Evolutionary conservation across 495 filamentous ascomycete species (phyloP), one percentile per base, ranked within the genome.

Genomic region (Bathelium albidoporum): DNA sequence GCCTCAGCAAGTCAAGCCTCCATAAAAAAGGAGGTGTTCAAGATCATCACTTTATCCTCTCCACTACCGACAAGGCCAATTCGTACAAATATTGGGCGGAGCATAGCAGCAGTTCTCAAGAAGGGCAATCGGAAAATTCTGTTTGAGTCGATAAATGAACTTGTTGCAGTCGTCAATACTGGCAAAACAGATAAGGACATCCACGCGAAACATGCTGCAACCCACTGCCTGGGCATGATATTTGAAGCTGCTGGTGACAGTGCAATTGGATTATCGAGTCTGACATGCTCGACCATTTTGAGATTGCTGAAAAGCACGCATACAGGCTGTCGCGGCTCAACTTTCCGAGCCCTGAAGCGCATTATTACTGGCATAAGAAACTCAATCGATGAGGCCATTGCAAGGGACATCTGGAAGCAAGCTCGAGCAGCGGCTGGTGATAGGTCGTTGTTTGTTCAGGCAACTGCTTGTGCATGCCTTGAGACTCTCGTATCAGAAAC

Each of bases 351-450:
- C 2, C 72, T 96, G 22, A 87, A 85, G 59, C 92, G 92, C 75
- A 81, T 95, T 2, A 77, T 85, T 11, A 80, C 77, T 53, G 90
- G 90, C 70, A 81, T 96, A 28, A 82, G 80, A 26, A 78, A 81
- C 1, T 90, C 90, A 66, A 76, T 91, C 62, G 94, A 99, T 67
- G 94, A 99, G 73, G 78, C 75, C 61, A 81, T 89, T n/a, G 89
- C 87, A 12, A 84, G 90, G 68, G 93, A 97, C 71, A 84, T 91
- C 31, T 97, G 92, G 94, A 99, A 96, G 73, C 88, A 90, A 69
- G 87, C 88, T 28, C 83, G 94, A 53, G 88, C 82, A 73, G 83
- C 86, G 62, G 88, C 89, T 11, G 78, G 80, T 45, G 94, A 97
- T 72, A 97, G 92, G 72, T 86, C 91, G 11, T 82, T 85, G 4